These are phyloP conservation scores for Chloranthus sessilifolius DNA, from an alignment of 164 flowering plant species.

Conservation along the genomic window DNA sequence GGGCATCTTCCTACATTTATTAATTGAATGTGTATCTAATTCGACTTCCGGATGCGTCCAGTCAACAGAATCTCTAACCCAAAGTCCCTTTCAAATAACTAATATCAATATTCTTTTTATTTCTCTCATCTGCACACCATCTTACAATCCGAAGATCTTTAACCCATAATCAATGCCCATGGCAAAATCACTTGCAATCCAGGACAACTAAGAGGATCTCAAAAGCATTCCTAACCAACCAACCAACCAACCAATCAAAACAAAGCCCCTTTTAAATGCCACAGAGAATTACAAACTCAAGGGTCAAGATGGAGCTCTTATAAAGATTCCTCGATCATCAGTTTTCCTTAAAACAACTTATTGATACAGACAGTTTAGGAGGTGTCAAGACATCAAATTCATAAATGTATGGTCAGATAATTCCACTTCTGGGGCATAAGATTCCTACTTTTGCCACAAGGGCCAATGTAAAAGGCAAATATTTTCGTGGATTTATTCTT, in stretches of 20 bases:
- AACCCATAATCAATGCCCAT: constrained; percentile 8
- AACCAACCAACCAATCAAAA: background rate
- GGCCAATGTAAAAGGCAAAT: constrained; percentile 36
- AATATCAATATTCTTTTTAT: constrained; percentile 4
- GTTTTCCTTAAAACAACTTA: constrained; percentile 4
- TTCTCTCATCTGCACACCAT: constrained; percentile 18
- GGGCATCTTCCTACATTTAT: constrained; percentile 40
- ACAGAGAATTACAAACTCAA: background rate
- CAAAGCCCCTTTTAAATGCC: background rate
- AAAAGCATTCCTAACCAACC: constrained; percentile 2
- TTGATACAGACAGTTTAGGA: constrained; percentile 33
- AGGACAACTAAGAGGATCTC: constrained; percentile 1
- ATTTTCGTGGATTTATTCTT: constrained; percentile 55
- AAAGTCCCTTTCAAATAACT: constrained; percentile 14
- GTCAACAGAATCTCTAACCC: constrained; percentile 61
- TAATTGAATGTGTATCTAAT: constrained; percentile 36
- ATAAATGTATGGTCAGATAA: constrained; percentile 38
- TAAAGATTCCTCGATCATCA: constrained; percentile 3
- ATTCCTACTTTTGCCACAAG: constrained; percentile 45
- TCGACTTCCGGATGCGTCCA: constrained; percentile 40
- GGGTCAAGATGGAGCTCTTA: background rate
- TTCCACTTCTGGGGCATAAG: constrained; percentile 43
- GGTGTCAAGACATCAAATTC: constrained; percentile 31
- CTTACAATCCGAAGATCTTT: constrained; percentile 13
- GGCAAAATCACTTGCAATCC: constrained; percentile 3